These are phyloP conservation scores for Pelargonium fulgidum DNA, from an alignment of 441 rosid species.

Conservation along the genomic window DNA sequence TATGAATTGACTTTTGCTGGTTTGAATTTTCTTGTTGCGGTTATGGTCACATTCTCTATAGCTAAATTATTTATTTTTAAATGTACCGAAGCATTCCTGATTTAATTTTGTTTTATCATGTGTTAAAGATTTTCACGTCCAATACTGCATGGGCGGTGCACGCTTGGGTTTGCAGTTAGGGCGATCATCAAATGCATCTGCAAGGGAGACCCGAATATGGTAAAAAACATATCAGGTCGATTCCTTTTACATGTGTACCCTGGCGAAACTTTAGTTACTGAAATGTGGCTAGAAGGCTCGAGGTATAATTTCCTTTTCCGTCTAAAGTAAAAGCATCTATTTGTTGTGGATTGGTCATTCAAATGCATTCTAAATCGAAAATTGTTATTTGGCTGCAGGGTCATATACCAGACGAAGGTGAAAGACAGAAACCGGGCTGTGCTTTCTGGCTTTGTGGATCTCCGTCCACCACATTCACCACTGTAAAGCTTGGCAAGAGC, in stretches of 20 bases:
- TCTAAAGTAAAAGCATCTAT: too few species aligned
- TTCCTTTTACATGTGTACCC: slow-evolving; percentile 80
- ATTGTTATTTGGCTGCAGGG: slow-evolving; percentile 38
- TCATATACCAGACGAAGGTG: slow-evolving; percentile 55
- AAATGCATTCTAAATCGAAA: slow-evolving; percentile 11
- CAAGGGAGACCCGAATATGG: slow-evolving; percentile 54
- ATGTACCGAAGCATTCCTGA: not conserved
- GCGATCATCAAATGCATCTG: slow-evolving; percentile 74
- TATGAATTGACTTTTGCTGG: not conserved
- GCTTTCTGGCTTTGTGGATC: slow-evolving; percentile 65
- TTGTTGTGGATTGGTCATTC: not conserved
- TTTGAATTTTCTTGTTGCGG: not conserved
- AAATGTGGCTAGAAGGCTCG: slow-evolving; percentile 76
- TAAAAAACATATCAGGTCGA: slow-evolving; percentile 60
- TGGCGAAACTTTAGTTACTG: slow-evolving; percentile 72
- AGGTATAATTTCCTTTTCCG: slow-evolving; percentile 37
- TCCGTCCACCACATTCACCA: slow-evolving; percentile 44
- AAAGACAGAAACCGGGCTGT: slow-evolving; percentile 67
- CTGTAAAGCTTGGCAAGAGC: slow-evolving; percentile 26
- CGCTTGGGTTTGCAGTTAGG: slow-evolving; percentile 74
- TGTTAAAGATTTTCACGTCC: slow-evolving; percentile 67
- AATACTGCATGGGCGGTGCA: slow-evolving; percentile 85
- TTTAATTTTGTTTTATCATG: slow-evolving; percentile 18
- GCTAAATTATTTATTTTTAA: not conserved
- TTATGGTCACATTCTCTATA: not conserved